Evolutionary conservation across 495 filamentous ascomycete genomes (phyloP).

Genomic region (Cercophora scortea): DNA sequence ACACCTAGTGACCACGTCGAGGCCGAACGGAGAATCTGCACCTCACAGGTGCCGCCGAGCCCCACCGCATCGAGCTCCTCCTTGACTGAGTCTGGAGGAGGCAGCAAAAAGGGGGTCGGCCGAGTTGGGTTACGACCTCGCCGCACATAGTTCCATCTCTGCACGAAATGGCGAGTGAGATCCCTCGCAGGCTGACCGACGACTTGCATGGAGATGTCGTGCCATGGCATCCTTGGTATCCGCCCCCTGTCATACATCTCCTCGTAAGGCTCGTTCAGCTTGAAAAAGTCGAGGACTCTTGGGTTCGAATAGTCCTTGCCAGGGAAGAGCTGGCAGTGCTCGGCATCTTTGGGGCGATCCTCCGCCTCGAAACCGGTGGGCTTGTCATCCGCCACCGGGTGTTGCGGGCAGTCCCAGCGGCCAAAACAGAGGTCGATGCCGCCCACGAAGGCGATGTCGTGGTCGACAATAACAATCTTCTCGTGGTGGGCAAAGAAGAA

Average conservation of each 20-base stretch:
- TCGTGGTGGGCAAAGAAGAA: constrained; percentile 99
- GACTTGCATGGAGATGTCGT: constrained; percentile 97
- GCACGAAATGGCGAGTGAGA: constrained; percentile 94
- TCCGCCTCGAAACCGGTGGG: constrained; percentile 82
- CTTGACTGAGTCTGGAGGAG: constrained; percentile 81
- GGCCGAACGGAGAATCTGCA: constrained; percentile 89
- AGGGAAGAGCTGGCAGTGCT: constrained; percentile 93
- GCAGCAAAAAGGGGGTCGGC: constrained; percentile 87
- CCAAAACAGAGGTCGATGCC: constrained; percentile 98
- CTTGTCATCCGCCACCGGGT: constrained; percentile 85
- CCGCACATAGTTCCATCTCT: constrained; percentile 96
- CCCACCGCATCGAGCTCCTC: constrained; percentile 82
- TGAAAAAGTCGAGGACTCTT: constrained; percentile 88
- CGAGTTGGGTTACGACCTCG: constrained; percentile 89
- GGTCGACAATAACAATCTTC: constrained; percentile 92
- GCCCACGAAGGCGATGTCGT: constrained; percentile 91
- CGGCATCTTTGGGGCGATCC: constrained; percentile 71
- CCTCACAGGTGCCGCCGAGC: constrained; percentile 86
- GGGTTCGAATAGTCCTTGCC: constrained; percentile 99
- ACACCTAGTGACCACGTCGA: constrained; percentile 88
- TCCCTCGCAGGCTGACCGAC: constrained; percentile 94
- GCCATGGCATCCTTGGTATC: constrained; percentile 95
- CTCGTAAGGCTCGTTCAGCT: constrained; percentile 89
- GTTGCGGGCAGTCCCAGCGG: constrained; percentile 92
- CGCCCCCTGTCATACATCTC: constrained; percentile 96